A percentile compares a stretch with the other conserved stretches of the same genome.
Conservation (phyloP, 768 basidiomycete genomes). For the Russula virescens region DNA sequence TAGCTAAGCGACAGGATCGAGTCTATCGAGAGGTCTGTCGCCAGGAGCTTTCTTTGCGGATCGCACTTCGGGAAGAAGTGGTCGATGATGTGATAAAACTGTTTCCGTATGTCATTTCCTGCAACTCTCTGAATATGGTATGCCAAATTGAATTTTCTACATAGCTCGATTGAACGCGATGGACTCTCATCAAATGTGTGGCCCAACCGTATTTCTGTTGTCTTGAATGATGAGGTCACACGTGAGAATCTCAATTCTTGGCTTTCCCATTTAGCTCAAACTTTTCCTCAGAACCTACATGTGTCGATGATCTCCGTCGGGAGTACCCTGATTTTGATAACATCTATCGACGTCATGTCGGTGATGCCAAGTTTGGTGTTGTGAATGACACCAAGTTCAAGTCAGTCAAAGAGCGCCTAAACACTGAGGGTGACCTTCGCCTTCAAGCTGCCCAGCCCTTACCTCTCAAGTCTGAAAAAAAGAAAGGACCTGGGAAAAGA, state of each 20-base stretch:
- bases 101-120: constrained; percentile 4
- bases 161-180: neutral
- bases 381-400: neutral
- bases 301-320: neutral
- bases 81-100: neutral
- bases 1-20: neutral
- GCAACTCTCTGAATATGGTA: neutral
- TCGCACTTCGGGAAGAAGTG: neutral
- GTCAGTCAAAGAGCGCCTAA: neutral
- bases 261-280: neutral
- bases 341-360: neutral
- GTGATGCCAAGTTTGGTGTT: neutral
- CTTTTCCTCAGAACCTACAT: neutral
- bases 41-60: neutral
- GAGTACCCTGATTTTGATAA: neutral
- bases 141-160: neutral
- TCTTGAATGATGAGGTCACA: neutral
- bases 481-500: neutral
- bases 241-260: neutral
- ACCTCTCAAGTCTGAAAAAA: neutral
- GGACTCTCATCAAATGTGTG: neutral
- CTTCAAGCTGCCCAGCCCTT: neutral
- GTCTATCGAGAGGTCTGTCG: neutral
- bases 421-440: neutral
- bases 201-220: neutral